Evolutionary conservation across 352 stramenopile genomes (phyloP).

Genomic region (Phytopythium litorale): DNA sequence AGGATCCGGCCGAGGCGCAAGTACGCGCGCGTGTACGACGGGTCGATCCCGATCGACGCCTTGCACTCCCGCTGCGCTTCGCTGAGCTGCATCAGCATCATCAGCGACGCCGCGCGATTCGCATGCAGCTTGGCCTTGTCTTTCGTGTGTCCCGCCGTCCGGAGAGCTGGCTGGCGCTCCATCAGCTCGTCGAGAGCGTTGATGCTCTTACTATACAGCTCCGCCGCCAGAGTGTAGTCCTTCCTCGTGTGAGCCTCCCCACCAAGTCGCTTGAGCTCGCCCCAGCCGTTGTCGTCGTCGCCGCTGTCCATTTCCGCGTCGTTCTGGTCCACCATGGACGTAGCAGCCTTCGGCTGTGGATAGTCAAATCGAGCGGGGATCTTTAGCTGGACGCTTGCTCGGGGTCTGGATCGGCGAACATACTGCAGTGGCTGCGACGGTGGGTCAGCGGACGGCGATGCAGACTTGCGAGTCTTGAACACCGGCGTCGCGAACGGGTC

Average conservation of each 20-base stretch:
- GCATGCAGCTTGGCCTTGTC: constrained; percentile 82
- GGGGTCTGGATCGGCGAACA: constrained; percentile 9
- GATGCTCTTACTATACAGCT: constrained; percentile 56
- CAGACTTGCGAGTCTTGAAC: constrained; percentile 19
- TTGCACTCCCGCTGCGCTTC: constrained; percentile 72
- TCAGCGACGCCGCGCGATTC: constrained; percentile 71
- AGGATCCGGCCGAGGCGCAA: constrained; percentile 67
- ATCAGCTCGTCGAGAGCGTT: constrained; percentile 43
- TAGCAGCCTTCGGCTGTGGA: background rate
- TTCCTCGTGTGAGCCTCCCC: constrained; percentile 36
- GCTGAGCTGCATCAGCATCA: constrained; percentile 72
- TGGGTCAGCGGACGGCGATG: constrained; percentile 1
- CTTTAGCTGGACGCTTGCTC: constrained; percentile 4
- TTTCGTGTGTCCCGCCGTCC: constrained; percentile 37
- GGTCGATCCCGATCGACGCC: constrained; percentile 57
- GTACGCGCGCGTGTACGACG: constrained; percentile 70
- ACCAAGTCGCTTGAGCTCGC: constrained; percentile 58
- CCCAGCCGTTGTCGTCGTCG: constrained; percentile 47
- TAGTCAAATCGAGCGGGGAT: background rate
- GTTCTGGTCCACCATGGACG: background rate
- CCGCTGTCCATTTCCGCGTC: constrained; percentile 28
- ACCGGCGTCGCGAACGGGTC: constrained; percentile 46
- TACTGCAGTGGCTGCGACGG: background rate
- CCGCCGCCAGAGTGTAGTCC: constrained; percentile 47
- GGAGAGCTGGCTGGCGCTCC: constrained; percentile 20